Percentiles rank a stretch among this genome's conserved stretches.
These are phyloP conservation scores for Stephanodiscus minutulus DNA, from an alignment of 108 stramenopile genomes.

Conservation along the genomic window DNA sequence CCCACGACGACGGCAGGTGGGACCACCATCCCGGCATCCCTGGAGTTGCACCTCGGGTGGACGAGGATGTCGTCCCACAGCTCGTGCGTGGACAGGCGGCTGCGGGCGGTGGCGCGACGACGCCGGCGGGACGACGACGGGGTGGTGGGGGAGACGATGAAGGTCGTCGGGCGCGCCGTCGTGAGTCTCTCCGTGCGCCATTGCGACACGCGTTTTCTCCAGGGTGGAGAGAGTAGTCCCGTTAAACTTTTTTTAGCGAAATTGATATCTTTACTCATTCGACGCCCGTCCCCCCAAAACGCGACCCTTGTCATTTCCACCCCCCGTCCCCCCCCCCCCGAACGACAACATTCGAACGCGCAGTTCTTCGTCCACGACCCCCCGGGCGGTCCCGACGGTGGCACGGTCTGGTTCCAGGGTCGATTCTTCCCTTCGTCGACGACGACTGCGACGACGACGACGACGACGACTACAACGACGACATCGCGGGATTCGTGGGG, in stretches of 20 bases:
- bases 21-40: constrained; percentile 8
- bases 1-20: not conserved
- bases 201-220: too few relatives aligned
- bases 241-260: too few relatives aligned
- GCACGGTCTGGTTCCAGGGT: constrained; percentile 70
- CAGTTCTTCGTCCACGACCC: constrained; percentile 24
- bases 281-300: not conserved
- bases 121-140: not conserved
- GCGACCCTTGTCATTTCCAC: not conserved
- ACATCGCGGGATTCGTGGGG: constrained; percentile 56
- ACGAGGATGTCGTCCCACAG: constrained; percentile 26
- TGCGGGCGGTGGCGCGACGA: not conserved
- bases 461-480: constrained; percentile 7
- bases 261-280: too few relatives aligned
- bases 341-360: not conserved
- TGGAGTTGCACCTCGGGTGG: constrained; percentile 32
- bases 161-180: not conserved
- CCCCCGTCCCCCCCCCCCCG: not conserved
- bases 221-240: not conserved
- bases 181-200: not conserved
- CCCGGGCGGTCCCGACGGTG: not conserved
- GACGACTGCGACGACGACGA: not conserved
- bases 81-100: constrained; percentile 3
- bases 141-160: not conserved
- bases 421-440: constrained; percentile 55